Percentiles rank a stretch among this genome's conserved stretches.
Conservation (phyloP, 129 eudicot species). For the Mikania micrantha region DNA sequence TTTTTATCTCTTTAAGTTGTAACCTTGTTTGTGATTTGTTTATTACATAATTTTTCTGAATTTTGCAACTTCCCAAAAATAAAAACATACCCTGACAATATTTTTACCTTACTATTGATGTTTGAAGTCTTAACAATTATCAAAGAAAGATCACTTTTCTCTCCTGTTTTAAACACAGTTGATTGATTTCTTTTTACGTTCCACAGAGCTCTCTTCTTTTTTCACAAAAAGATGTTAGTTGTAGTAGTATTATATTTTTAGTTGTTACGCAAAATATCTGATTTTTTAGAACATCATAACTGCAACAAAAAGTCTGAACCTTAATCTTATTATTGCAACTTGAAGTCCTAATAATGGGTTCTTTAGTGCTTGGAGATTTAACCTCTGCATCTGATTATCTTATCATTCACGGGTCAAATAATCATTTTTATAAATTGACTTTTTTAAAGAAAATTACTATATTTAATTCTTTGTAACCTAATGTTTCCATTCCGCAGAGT, state of each 20-base stretch:
- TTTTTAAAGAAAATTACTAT: not conserved
- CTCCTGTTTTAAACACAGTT: not conserved
- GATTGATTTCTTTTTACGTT: not conserved
- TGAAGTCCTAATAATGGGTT: not conserved
- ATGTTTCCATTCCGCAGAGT: not conserved
- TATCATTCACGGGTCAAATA: not conserved
- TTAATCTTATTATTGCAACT: not conserved
- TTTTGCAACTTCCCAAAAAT: not conserved
- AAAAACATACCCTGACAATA: not conserved
- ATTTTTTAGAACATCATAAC: not conserved
- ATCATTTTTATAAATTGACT: not conserved
- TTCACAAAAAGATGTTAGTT: not conserved
- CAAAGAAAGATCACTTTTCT: not conserved
- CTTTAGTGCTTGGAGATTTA: not conserved
- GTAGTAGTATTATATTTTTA: not conserved
- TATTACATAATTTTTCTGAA: not conserved
- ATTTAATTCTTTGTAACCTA: not conserved
- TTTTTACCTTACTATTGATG: not conserved
- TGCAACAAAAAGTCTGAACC: not conserved
- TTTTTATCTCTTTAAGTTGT: not conserved
- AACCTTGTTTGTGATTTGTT: not conserved
- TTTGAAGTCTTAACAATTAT: not conserved
- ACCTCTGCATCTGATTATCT: not conserved
- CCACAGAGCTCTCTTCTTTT: not conserved
- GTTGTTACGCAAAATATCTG: not conserved